Conservation (phyloP, 2,329 filamentous ascomycete genomes). For the Xylariaceae sp. region DNA sequence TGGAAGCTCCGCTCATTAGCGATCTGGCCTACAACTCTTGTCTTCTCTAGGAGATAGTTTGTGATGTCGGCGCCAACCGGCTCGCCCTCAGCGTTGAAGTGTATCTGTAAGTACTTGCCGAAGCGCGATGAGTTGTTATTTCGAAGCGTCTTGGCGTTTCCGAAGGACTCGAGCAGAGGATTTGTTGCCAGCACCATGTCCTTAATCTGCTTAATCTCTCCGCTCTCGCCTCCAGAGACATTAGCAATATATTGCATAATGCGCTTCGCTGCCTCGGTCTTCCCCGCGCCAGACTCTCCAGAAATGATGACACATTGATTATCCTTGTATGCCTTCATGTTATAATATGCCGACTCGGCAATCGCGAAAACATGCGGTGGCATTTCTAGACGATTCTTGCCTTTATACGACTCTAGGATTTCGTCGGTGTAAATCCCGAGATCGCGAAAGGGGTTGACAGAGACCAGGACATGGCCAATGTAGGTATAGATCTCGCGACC, state of each 20-base stretch:
- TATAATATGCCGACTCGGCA: slow-evolving; percentile 94
- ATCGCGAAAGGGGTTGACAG: slow-evolving; percentile 96
- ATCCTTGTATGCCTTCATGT: slow-evolving; percentile 99
- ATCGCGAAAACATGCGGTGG: slow-evolving; percentile 97
- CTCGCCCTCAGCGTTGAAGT: slow-evolving; percentile 89
- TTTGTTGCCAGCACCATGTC: slow-evolving; percentile 99
- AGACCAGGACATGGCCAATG: slow-evolving; percentile 98
- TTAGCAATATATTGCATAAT: slow-evolving; percentile 99
- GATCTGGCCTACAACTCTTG: slow-evolving; percentile 92
- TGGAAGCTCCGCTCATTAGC: slow-evolving; percentile 96
- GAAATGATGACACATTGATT: slow-evolving; percentile 99
- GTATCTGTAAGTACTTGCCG: slow-evolving; percentile 95
- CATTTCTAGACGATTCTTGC: slow-evolving; percentile 94
- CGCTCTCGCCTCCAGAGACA: slow-evolving; percentile 79
- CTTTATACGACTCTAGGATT: slow-evolving; percentile 89
- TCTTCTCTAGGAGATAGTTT: slow-evolving; percentile 95
- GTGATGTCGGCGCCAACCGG: slow-evolving; percentile 96
- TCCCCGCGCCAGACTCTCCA: slow-evolving; percentile 94
- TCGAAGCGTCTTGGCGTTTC: slow-evolving; percentile 93
- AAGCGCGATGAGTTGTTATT: slow-evolving; percentile 99
- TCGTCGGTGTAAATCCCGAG: slow-evolving; percentile 96
- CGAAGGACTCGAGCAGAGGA: slow-evolving; percentile 92
- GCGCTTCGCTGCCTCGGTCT: slow-evolving; percentile 96
- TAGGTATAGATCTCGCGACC: slow-evolving; percentile 99
- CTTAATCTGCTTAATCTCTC: slow-evolving; percentile 93